phyloP scores from a whole-genome alignment of 1,284 basidiomycete genomes.

The Ganoderma boninense region DNA sequence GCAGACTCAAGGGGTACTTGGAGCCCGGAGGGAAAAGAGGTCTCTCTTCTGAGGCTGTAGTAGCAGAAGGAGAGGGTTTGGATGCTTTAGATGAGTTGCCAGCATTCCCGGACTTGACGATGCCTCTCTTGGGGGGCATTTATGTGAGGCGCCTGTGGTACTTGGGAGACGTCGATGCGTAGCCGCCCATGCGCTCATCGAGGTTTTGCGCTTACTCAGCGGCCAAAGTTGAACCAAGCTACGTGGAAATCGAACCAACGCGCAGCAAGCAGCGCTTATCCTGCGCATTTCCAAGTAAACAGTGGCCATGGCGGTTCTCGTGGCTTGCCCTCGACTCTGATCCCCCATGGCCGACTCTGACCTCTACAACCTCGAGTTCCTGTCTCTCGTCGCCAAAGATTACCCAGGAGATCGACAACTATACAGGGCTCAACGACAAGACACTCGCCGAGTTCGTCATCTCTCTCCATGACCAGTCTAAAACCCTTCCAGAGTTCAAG shows the following conservation, averaged over 20 bases:
- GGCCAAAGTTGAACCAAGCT: neutral
- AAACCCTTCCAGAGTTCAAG: conserved; percentile 83
- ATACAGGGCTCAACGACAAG: conserved; percentile 87
- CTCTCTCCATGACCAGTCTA: conserved; percentile 87
- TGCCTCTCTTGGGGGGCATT: conserved; percentile 80
- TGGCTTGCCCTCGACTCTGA: neutral
- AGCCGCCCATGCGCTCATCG: conserved; percentile 16
- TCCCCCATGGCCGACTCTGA: conserved; percentile 73
- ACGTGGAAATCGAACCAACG: neutral
- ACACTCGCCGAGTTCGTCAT: conserved; percentile 97
- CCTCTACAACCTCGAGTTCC: conserved; percentile 89
- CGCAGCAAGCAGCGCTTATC: conserved; percentile 9
- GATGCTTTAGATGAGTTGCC: conserved; percentile 79
- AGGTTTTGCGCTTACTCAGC: conserved; percentile 24
- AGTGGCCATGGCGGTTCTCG: neutral
- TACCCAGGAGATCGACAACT: conserved; percentile 90
- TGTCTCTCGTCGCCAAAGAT: conserved; percentile 92
- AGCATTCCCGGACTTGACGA: conserved; percentile 87
- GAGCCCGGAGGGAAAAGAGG: conserved; percentile 83
- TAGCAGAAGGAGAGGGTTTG: conserved; percentile 39
- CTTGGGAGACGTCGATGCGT: conserved; percentile 2
- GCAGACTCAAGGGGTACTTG: conserved; percentile 79
- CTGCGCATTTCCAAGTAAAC: neutral
- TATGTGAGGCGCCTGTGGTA: conserved; percentile 4
- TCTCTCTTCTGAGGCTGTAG: conserved; percentile 46